Base-by-base conservation (phyloP, 1,284 basidiomycete species). In the Pseudozyma sp. region DNA sequence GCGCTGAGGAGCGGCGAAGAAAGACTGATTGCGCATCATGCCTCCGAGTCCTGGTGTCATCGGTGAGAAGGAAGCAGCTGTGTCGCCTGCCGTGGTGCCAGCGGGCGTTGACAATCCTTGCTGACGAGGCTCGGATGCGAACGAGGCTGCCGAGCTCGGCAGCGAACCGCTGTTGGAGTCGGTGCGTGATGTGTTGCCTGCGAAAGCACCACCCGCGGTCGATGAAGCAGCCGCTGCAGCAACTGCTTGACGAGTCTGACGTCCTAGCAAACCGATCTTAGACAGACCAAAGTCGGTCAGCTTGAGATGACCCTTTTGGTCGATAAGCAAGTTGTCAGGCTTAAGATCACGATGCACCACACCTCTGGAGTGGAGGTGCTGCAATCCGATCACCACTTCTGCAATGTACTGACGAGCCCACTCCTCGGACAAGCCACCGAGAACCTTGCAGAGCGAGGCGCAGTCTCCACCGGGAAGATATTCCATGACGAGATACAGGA, bases 321-420 rank as follows among this genome's bases (percentile, higher is more conserved):
- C 95, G 79, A 99, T 98, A 42, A 99, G 91, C 49, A 98, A 86
- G 84, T 99, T 99, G 87, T 99, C 96, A 12, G 96, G 96, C 85
- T 99, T 99, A 79, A 99, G 87, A 85, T 99, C 97, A 87, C 96
- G 94, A 89, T 99, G 97, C 63, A 99, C 94, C 66, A 99, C 91
- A 31, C 95, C 94, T 47, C 93, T 91, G 65, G 92, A 90, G 86
- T 99, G 97, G 18, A 99, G 89, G 84, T 97, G 96, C 79, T 99
- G 95, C 72, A 99, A 87, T 35, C 96, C 97, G 69, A 98, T 88
- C 16, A 95, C 91, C 16, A 99, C 94, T 83, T 99, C 97, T 0
- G 96, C 97, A 60, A 97, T 91, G 85, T 98, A 99, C 81, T 95
- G 93, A 85, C 91, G 91, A 2, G 95, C 92, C 97, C 97, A 99